Evolutionary conservation across 2,329 filamentous ascomycete species (phyloP), one percentile per base, ranked within the genome.

Genomic region (Eutypa lata): DNA sequence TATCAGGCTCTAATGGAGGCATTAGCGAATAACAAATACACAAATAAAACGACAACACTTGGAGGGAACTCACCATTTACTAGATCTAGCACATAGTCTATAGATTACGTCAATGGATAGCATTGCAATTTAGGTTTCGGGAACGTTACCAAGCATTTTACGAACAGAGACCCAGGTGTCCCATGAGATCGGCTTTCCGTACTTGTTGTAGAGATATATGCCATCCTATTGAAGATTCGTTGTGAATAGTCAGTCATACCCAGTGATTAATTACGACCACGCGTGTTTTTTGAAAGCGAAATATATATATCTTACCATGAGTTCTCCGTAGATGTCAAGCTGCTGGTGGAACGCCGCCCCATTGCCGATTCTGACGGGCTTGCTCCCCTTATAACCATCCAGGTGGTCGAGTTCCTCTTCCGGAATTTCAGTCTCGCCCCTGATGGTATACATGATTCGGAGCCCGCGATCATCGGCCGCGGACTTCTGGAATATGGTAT

Each of bases 401-500:
- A 92, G 76, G 60, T 92, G 88, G 52, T 75, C 68, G 6, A 91
- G 76, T 57, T 88, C 87, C 35, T 77, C 63, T 69, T 91, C 88
- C 0, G 88, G 87, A 37, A 91, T 88, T 38, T 90, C 84, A 1
- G 87, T 90, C 44, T 84, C 84, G 46, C 89, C 89, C 22, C 83
- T 79, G 58, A 92, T 91, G 40, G 86, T 89, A 65, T 91, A 91
- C 88, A 92, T 91, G 64, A 92, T 89, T 13, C 89, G 89, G 35
- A 92, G 71, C 0, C 81, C 83, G 28, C 83, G 82, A 48, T 86
- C 80, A 1, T 78, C 66, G 7, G 74, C 74, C n/a, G 82, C 77
- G 1, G 84, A 84, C 54, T 82, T 77, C 31, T 81, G 74, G 55
- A 91, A 83, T 10, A 87, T 81, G 58, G 89, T 82, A 69, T 82